Base-by-base conservation (phyloP, 1,139 yeast species). In the Pichia sp. region DNA sequence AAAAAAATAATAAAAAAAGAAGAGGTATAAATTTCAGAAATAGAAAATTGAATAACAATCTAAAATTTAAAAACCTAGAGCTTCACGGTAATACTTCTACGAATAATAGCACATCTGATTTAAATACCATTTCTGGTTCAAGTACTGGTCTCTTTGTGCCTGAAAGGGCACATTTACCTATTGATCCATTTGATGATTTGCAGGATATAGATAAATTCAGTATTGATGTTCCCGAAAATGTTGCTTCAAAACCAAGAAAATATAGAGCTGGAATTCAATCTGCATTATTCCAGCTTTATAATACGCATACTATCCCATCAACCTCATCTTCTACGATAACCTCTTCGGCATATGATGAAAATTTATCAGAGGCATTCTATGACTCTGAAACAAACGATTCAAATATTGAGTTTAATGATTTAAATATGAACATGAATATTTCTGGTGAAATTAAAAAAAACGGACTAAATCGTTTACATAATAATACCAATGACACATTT, bases 261-360 rank as follows among this genome's bases (percentile, higher is more conserved):
- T 87, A 86, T 6, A 82, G 82, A 52, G 87, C 87, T 27, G 96
- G 96, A 59, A 90, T 87, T 20, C 71, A 87, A 31, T 85, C 95
- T 0, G 78, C 90, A 2, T 68, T 87, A 51, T 69, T 87, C 51
- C 76, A 80, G 53, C 69, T 87, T 45, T 86, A 87, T 44, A 57
- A 57, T 35, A 52, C 56, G 2, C 50, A 46, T n/a, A 33, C 48
- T 35, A 37, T 40, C 8, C 46, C 46, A 12, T 30, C 28, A 6
- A 10, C 39, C 12, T 31, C 30, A 12, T n/a, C n/a, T n/a, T n/a
- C n/a, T n/a, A n/a, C n/a, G n/a, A n/a, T n/a, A 44, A 39, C 42
- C 9, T 34, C 41, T 22, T 4, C 35, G 2, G 35, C 25, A 11
- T 22, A 22, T 32, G 26, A 22, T 32, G 35, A 32, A 32, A 23